phyloP scores from a whole-genome alignment of 2,329 filamentous ascomycete species.

The Pseudocercospora musae region DNA sequence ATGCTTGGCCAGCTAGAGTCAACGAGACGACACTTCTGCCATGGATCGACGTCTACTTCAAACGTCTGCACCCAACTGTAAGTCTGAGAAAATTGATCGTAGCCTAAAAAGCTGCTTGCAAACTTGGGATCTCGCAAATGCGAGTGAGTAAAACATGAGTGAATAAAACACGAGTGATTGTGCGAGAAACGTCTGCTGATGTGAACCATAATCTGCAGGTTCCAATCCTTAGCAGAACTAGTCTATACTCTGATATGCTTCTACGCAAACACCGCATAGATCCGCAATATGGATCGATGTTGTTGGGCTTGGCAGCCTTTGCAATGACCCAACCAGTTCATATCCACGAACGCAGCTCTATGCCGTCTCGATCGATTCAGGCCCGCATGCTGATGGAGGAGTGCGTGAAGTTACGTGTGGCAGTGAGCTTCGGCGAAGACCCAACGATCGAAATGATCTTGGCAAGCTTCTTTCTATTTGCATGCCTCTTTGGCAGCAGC shows the following conservation, averaged over 20 bases:
- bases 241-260: slow-evolving; percentile 43
- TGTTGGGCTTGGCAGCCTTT: slow-evolving; percentile 43
- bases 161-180: too few species aligned
- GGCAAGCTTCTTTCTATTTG: slow-evolving; percentile 34
- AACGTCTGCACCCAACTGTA: slow-evolving; percentile 41
- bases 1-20: slow-evolving; percentile 41
- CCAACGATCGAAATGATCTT: slow-evolving; percentile 31
- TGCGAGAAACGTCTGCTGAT: not conserved
- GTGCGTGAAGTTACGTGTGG: slow-evolving; percentile 44
- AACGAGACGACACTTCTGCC: slow-evolving; percentile 40
- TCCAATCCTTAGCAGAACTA: slow-evolving; percentile 41
- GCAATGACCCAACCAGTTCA: slow-evolving; percentile 46
- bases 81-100: not conserved
- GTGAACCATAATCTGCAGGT: slow-evolving; percentile 19
- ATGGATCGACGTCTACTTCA: slow-evolving; percentile 45
- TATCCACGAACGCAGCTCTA: slow-evolving; percentile 39
- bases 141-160: too few species aligned
- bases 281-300: slow-evolving; percentile 44
- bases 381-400: slow-evolving; percentile 44
- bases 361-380: slow-evolving; percentile 33
- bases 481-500: slow-evolving; percentile 29
- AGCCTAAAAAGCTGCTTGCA: too few species aligned
- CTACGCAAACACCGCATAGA: slow-evolving; percentile 43
- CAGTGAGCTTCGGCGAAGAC: slow-evolving; percentile 37
- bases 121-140: too few species aligned